phyloP scores from a whole-genome alignment of 2,329 filamentous ascomycete genomes.

The Pseudogymnoascus sp. region DNA sequence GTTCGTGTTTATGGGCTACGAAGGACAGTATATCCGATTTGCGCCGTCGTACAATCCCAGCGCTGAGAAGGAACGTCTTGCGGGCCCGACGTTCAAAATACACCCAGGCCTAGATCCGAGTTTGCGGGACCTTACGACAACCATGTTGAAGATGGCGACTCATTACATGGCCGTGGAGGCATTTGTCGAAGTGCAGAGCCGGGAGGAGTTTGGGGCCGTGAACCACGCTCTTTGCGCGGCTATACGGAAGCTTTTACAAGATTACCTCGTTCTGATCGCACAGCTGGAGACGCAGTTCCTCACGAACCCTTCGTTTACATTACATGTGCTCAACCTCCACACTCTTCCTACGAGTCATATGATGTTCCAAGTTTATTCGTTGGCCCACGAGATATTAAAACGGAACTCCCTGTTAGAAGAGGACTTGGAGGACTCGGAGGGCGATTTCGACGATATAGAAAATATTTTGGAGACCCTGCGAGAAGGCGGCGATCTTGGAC shows the following conservation, averaged over 20 bases:
- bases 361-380: constrained; percentile 79
- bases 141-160: constrained; percentile 89
- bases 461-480: constrained; percentile 85
- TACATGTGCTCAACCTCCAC: constrained; percentile 89
- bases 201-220: constrained; percentile 86
- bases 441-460: constrained; percentile 73
- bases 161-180: constrained; percentile 87
- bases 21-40: constrained; percentile 95
- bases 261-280: constrained; percentile 86
- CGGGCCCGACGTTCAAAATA: constrained; percentile 74
- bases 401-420: constrained; percentile 83
- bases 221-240: constrained; percentile 96
- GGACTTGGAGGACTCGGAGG: constrained; percentile 55
- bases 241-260: constrained; percentile 81
- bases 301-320: constrained; percentile 79
- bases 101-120: constrained; percentile 82
- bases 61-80: constrained; percentile 78
- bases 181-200: constrained; percentile 89
- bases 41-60: constrained; percentile 72
- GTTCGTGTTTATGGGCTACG: constrained; percentile 96
- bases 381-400: constrained; percentile 80
- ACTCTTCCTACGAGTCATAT: constrained; percentile 85
- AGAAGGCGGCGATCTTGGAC: constrained; percentile 74
- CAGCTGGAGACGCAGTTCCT: constrained; percentile 91
- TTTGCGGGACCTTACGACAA: constrained; percentile 74